Evolutionary conservation across 345 rosid genomes (phyloP), one percentile per base, ranked within the genome.

Genomic region (Trapa incisa): DNA sequence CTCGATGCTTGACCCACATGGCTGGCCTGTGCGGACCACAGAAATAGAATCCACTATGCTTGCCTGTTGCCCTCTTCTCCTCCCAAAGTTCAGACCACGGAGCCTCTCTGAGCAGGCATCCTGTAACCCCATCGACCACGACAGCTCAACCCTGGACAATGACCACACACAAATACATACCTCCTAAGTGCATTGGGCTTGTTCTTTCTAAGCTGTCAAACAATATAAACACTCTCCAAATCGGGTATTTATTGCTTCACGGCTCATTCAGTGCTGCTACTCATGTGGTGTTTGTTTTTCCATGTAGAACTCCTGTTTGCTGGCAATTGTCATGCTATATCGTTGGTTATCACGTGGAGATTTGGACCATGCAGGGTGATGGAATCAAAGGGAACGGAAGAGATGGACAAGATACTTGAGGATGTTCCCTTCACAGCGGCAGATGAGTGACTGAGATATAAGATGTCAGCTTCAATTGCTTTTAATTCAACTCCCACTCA

Each of bases 1-100:
- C 37, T 65, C 67, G 32, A 41, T 42, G 67, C 1, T 65, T 65
- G 67, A 53, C 67, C 67, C 52, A 65, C 67, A 65, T 65, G 67
- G 33, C 36, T 12, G 50, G 52, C 47, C 52, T n/a, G 53, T n/a
- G 53, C 22, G 67, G 67, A 65, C 67, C 67, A 65, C 52, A 58
- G 22, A 57, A 42, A 41, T 41, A 42, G 29, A 65, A 65, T 16
- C 67, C 47, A 5, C 5, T 0, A 2, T 42, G 52, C 52, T 65
- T 22, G 29, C 29, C 29, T 22, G 29, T 22, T 22, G 29, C 52
- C 50, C 66, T 64, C 14, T 39, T 17, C 29, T 22, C 33, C 43
- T 1, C 43, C 43, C 2, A 4, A 41, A 41, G 43, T 64, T 48
- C 66, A 32, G 66, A 38, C 66, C 66, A 13, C 35, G 37, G 1